These are phyloP conservation scores for Solanum bukasovii DNA, from an alignment of 257 asterid species.

Conservation along the genomic window DNA sequence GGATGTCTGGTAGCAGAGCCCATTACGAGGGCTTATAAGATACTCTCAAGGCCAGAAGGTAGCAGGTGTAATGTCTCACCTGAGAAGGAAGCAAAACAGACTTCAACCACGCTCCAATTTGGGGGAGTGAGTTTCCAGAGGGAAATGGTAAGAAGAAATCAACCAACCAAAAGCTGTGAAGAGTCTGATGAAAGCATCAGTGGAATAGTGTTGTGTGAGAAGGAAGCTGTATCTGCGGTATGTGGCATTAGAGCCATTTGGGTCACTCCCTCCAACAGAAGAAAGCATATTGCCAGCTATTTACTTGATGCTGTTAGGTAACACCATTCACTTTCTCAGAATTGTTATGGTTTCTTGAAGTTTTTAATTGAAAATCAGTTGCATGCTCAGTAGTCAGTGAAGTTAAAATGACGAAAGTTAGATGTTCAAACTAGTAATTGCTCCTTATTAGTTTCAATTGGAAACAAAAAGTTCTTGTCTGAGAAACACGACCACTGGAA, in stretches of 20 bases:
- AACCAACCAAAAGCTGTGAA: constrained; percentile 9
- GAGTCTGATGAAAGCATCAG: constrained; percentile 17
- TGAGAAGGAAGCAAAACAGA: constrained; percentile 20
- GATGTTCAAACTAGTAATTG: background rate
- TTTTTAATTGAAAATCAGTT: background rate
- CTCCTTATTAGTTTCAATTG: background rate
- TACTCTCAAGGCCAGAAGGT: constrained; percentile 23
- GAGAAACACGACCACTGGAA: background rate
- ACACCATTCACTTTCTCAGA: background rate
- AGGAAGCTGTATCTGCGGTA: constrained; percentile 44
- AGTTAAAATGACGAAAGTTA: background rate
- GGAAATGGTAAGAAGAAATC: constrained; percentile 41
- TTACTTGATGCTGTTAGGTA: constrained; percentile 79
- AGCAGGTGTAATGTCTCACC: background rate
- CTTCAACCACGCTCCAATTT: constrained; percentile 41
- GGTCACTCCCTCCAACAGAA: constrained; percentile 68
- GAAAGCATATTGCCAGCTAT: constrained; percentile 60
- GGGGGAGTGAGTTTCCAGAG: constrained; percentile 60
- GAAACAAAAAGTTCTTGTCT: background rate
- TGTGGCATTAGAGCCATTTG: constrained; percentile 93
- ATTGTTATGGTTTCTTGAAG: background rate
- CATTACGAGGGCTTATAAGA: constrained; percentile 44
- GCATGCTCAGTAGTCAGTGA: background rate
- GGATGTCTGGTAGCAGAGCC: constrained; percentile 70
- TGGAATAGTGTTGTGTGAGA: constrained; percentile 43